Evolutionary conservation across 495 filamentous ascomycete species (phyloP).

Genomic region (Durotheca rogersii): DNA sequence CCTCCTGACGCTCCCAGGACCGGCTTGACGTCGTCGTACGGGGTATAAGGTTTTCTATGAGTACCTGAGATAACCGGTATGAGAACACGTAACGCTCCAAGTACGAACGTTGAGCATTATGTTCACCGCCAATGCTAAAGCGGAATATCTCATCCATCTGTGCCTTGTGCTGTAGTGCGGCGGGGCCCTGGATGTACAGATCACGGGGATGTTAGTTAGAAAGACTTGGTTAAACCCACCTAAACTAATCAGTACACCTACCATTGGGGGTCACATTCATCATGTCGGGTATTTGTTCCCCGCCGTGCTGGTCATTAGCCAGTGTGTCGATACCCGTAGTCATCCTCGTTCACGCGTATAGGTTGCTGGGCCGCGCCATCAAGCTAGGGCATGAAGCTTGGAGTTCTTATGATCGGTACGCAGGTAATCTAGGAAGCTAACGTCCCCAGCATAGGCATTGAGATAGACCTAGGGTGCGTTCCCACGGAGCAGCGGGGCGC

Average conservation of each 20-base stretch:
- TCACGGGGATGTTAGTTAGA: constrained; percentile 35
- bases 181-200: constrained; percentile 48
- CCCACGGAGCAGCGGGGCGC: constrained; percentile 8
- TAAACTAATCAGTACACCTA: constrained; percentile 19
- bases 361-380: constrained; percentile 12
- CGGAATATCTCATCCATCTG: constrained; percentile 49
- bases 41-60: constrained; percentile 50
- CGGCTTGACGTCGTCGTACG: constrained; percentile 48
- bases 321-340: constrained; percentile 41
- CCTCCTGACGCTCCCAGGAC: constrained; percentile 39
- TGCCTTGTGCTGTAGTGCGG: constrained; percentile 40
- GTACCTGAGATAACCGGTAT: constrained; percentile 41
- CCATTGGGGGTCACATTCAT: constrained; percentile 43
- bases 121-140: constrained; percentile 50
- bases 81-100: too few species aligned
- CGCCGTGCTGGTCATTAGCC: constrained; percentile 38
- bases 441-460: constrained; percentile 2
- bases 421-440: constrained; percentile 2
- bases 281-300: constrained; percentile 41
- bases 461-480: constrained; percentile 1
- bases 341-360: constrained; percentile 40
- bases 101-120: too few species aligned
- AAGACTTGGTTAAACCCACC: neutral
- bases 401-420: neutral
- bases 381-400: neutral